Evolutionary conservation across 768 basidiomycete species (phyloP), one percentile per base, ranked within the genome.

Genomic region (Boletus rubroflammeus): DNA sequence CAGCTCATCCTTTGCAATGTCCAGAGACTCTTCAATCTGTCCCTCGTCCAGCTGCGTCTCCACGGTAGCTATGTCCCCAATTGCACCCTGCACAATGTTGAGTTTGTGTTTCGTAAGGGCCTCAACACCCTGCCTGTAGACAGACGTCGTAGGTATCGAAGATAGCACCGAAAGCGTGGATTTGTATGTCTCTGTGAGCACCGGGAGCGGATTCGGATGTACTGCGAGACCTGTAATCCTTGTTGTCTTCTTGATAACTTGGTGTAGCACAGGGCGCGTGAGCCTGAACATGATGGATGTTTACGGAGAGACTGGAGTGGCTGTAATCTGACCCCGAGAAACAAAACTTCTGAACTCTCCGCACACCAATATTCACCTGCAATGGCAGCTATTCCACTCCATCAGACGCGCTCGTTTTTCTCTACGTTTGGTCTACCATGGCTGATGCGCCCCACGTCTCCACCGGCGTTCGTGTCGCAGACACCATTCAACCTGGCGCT

Each of bases 41-140:
- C 93, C 91, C 68, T 90, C 90, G 47, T 86, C 81, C 38, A 98
- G 68, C 69, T 81, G 80, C 67, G 78, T 82, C 75, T 97, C 95
- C 9, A 80, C 89, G 8, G 74, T 70, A 17, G 73, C 70, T 44
- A 93, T 70, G 60, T 92, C 82, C 26, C 84, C 86, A 32, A 82
- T 81, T 38, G 85, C 84, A 31, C 73, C 74, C 67, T 90, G 78
- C 41, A 96, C 78, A 53, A 91, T 79, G 64, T 75, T 79, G 55
- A 96, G 80, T 66, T 90, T 90, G 67, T 83, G 84, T 60, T 81
- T 81, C n/a, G 86, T 88, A 63, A 95, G 81, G 9, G 88, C 86
- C 72, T 95, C 91, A 29, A 84, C 85, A 50, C 89, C 85, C 72
- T 96, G 93, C 54, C 91, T 85, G 75, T 98, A 98, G 43, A 92